These are phyloP conservation scores for Myrmaecium sp. DNA, from an alignment of 2,329 filamentous ascomycete species.

Conservation along the genomic window DNA sequence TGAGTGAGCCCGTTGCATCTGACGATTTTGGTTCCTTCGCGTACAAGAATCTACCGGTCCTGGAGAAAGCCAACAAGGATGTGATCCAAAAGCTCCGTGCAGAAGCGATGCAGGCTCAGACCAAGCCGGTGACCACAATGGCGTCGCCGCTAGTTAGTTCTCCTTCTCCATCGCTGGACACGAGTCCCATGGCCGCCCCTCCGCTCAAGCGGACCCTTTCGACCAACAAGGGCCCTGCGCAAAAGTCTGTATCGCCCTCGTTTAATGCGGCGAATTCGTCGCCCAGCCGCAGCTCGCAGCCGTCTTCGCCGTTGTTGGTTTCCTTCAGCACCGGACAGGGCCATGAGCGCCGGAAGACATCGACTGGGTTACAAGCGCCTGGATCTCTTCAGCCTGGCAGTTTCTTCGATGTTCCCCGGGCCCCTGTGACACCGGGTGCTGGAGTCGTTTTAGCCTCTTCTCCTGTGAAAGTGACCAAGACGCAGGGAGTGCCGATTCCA, in stretches of 20 bases:
- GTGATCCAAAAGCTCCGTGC: conserved; percentile 91
- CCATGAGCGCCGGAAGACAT: conserved; percentile 76
- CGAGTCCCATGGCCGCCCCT: conserved; percentile 66
- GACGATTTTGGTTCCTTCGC: conserved; percentile 95
- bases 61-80: conserved; percentile 97
- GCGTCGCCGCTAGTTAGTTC: conserved; percentile 31
- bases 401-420: conserved; percentile 56
- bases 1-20: conserved; percentile 74
- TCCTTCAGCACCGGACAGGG: conserved; percentile 81
- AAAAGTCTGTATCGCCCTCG: conserved; percentile 76
- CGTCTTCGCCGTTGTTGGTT: conserved; percentile 81
- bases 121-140: conserved; percentile 27
- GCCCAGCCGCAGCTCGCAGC: conserved; percentile 68
- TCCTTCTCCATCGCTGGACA: conserved; percentile 54
- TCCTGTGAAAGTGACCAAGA: conserved; percentile 31
- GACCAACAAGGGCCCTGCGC: conserved; percentile 50
- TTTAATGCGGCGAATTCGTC: conserved; percentile 69
- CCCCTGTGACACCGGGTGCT: conserved; percentile 31
- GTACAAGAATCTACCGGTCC: conserved; percentile 90
- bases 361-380: conserved; percentile 66
- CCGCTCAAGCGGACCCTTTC: conserved; percentile 71
- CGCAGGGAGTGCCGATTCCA: conserved; percentile 28
- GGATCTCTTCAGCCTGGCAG: conserved; percentile 50
- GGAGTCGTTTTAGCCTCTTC: conserved; percentile 38
- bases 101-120: conserved; percentile 62